phyloP scores from a whole-genome alignment of 2,329 filamentous ascomycete species.

The Cordyceps farinosa region DNA sequence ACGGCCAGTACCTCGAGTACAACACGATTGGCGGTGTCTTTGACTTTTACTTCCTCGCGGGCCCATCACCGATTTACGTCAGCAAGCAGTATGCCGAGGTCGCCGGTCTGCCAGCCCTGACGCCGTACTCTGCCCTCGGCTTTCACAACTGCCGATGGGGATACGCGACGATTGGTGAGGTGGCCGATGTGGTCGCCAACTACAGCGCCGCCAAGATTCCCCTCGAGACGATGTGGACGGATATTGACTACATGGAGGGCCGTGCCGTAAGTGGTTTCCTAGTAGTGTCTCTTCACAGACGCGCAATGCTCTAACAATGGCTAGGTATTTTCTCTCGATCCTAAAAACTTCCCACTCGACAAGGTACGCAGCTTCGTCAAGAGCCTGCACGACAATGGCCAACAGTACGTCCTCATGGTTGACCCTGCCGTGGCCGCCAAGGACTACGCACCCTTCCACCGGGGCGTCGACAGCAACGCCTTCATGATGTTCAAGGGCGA shows the following conservation, averaged over 20 bases:
- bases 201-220: slow-evolving; percentile 64
- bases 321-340: slow-evolving; percentile 59
- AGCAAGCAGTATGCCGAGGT: slow-evolving; percentile 67
- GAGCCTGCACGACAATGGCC: slow-evolving; percentile 62
- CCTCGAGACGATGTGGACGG: slow-evolving; percentile 52
- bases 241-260: slow-evolving; percentile 38
- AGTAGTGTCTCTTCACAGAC: no score
- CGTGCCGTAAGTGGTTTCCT: slow-evolving; percentile 22
- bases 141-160: slow-evolving; percentile 76
- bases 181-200: slow-evolving; percentile 64
- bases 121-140: slow-evolving; percentile 78
- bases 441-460: slow-evolving; percentile 43
- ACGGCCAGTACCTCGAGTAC: slow-evolving; percentile 72
- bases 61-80: slow-evolving; percentile 64
- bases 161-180: slow-evolving; percentile 67
- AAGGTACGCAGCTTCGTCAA: slow-evolving; percentile 63
- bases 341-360: slow-evolving; percentile 57
- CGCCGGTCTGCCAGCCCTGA: slow-evolving; percentile 69
- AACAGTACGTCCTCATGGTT: slow-evolving; percentile 75
- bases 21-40: slow-evolving; percentile 74
- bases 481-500: slow-evolving; percentile 53
- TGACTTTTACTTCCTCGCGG: slow-evolving; percentile 76
- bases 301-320: slow-evolving; percentile 12
- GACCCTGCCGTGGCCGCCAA: slow-evolving; percentile 65
- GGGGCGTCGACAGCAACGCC: slow-evolving; percentile 41